Percentiles rank a stretch among this genome's conserved stretches.
Conservation (phyloP, 228 moss, liverwort and hornwort genomes). For the Sphagnum magellanicum region DNA sequence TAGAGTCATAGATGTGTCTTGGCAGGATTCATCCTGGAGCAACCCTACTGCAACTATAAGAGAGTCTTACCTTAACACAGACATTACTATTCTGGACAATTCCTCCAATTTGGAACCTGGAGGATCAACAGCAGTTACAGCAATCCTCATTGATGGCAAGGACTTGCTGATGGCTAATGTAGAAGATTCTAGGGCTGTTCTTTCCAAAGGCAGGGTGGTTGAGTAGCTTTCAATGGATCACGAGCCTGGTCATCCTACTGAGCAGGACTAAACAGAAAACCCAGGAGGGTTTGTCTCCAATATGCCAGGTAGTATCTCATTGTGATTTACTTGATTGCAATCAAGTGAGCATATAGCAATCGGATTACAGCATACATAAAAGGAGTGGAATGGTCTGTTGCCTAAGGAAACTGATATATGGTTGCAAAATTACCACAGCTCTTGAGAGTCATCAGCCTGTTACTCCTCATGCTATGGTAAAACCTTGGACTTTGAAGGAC, state of each 20-base stretch:
- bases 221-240: conserved; percentile 87
- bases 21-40: conserved; percentile 72
- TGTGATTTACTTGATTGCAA: not conserved
- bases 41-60: conserved; percentile 66
- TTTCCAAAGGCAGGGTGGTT: conserved; percentile 52
- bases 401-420: too few relatives aligned
- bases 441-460: too few relatives aligned
- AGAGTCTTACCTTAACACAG: conserved; percentile 75
- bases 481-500: too few relatives aligned
- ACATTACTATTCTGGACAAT: conserved; percentile 62
- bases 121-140: conserved; percentile 95
- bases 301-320: conserved; percentile 66
- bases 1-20: conserved; percentile 2
- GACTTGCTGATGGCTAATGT: conserved; percentile 79
- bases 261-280: conserved; percentile 55
- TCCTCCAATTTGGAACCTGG: conserved; percentile 81
- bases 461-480: too few relatives aligned
- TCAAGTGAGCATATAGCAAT: too few relatives aligned
- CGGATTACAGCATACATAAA: too few relatives aligned
- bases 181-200: conserved; percentile 89
- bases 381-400: too few relatives aligned
- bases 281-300: conserved; percentile 97
- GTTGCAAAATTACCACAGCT: too few relatives aligned
- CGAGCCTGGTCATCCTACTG: conserved; percentile 59
- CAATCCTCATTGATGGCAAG: conserved; percentile 75